Evolutionary conservation across 2,329 filamentous ascomycete species (phyloP), one percentile per base, ranked within the genome.

Genomic region (Exophiala oligosperma): DNA sequence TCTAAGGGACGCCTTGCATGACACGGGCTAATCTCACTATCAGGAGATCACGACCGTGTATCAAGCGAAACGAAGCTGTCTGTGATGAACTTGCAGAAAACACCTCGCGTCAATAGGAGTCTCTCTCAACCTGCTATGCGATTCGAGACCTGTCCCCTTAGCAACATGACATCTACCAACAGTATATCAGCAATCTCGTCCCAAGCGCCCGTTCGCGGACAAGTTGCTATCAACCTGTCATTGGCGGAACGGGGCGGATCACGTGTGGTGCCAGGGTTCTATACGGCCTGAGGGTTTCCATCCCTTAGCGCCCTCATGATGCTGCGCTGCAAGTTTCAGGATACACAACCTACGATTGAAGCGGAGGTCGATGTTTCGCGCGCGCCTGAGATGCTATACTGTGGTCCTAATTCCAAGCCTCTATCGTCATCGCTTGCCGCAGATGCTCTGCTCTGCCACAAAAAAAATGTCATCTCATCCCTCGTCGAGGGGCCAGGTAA

Each of bases 291-390:
- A 43, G 12, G 40, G 40, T 43, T 43, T 43, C 17, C 14, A 26
- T 28, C 24, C 46, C 46, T 26, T 48, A 48, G 46, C 46, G 46
- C 46, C 38, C 35, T 43, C 44, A 52, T 48, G 37, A 52, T 62
- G 56, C 55, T 57, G 54, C 60, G 54, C 35, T 54, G 17, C n/a
- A 26, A 51, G 61, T 60, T 63, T 63, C 61, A 63, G 49, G 28
- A 54, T 52, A 50, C 21, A 54, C 41, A 24, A 28, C 60, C 60
- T 57, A 63, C 59, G n/a, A 29, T 54, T 43, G 40, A 43, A 43
- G 40, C 40, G 40, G 9, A 43, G 40, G 40, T 43, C 40, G 40
- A 43, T 23, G 40, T 43, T 43, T 43, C 40, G 40, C 40, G 40
- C 40, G 40, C 40, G 40, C 40, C 40, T 43, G 40, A 14, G 21